Base-by-base conservation (phyloP, 2,329 filamentous ascomycete genomes). In the Volutella citrinella region DNA sequence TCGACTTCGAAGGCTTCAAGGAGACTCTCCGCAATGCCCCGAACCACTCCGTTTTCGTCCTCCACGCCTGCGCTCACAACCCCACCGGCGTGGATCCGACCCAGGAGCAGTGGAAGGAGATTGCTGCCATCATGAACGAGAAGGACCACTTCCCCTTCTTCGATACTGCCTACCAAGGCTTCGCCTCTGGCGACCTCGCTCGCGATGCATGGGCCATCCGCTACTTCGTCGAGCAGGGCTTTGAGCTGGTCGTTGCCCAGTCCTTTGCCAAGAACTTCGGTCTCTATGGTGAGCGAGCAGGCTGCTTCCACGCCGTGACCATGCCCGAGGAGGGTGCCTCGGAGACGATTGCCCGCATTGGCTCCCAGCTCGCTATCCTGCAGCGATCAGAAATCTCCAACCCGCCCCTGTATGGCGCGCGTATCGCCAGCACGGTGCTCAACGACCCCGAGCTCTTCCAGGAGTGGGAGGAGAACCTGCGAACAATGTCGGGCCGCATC, bases 251-350 rank as follows among this genome's bases (percentile, higher is more conserved):
- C 45, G 77, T 97, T 41, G 87, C 87, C 45, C 91, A 97, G 72
- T 91, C 84, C 42, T 97, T 97, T 64, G 91, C 91, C 62, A 97
- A 97, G 82, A 95, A 94, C 66, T 95, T 97, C 61, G 93, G 93
- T 48, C 78, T 98, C 22, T 98, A 98, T 61, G 91, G 93, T 53
- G 87, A 98, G 75, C 87, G 93, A 50, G 90, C 90, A 5, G 93
- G 93, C 35, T 93, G 87, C 66, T 95, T 98, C 78, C 93, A 98
- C 68, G 89, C 90, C 57, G 82, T 98, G 41, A 85, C 89, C 2
- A 71, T 80, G 0, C 82, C 89, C 0, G 75, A 76, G 1, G 46
- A 78, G n/a, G 78, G 86, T 37, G 85, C 87, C 14, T 57, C 75
- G 20, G 68, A 77, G 49, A 75, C 74, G 21, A 72, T 71, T 37